These are phyloP conservation scores for Nakazawaea populi DNA, from an alignment of 805 yeast species.

Conservation along the genomic window DNA sequence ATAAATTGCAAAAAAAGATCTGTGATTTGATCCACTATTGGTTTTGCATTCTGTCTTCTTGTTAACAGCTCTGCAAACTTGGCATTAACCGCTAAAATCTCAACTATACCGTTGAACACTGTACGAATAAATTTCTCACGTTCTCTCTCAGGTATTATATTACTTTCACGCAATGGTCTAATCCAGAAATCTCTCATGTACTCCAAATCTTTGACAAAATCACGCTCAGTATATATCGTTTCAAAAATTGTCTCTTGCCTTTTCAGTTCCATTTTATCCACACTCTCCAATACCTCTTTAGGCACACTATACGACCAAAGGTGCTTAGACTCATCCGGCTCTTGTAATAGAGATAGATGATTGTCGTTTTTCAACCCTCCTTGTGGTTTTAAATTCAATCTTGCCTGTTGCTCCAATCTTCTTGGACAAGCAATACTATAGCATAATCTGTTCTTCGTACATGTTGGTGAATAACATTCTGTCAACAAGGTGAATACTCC, in stretches of 20 bases:
- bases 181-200: constrained; percentile 92
- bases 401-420: constrained; percentile 90
- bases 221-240: constrained; percentile 88
- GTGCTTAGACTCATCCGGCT: constrained; percentile 73
- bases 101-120: constrained; percentile 86
- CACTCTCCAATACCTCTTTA: constrained; percentile 63
- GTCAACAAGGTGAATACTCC: constrained; percentile 92
- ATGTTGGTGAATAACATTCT: constrained; percentile 96
- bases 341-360: constrained; percentile 60
- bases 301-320: constrained; percentile 94
- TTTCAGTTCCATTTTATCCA: constrained; percentile 81
- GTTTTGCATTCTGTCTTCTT: constrained; percentile 77
- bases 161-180: constrained; percentile 80
- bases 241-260: constrained; percentile 95
- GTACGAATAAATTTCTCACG: constrained; percentile 88
- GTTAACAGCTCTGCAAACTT: constrained; percentile 86
- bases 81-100: constrained; percentile 76
- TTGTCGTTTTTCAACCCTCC: constrained; percentile 80
- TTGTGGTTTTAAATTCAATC: constrained; percentile 81
- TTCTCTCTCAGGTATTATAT: constrained; percentile 81
- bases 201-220: constrained; percentile 91
- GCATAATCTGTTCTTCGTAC: constrained; percentile 82
- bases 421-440: constrained; percentile 96
- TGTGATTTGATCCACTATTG: constrained; percentile 80
- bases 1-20: constrained; percentile 82